Conservation (phyloP, 2,329 filamentous ascomycete genomes). For the Hypoxylon sp. region DNA sequence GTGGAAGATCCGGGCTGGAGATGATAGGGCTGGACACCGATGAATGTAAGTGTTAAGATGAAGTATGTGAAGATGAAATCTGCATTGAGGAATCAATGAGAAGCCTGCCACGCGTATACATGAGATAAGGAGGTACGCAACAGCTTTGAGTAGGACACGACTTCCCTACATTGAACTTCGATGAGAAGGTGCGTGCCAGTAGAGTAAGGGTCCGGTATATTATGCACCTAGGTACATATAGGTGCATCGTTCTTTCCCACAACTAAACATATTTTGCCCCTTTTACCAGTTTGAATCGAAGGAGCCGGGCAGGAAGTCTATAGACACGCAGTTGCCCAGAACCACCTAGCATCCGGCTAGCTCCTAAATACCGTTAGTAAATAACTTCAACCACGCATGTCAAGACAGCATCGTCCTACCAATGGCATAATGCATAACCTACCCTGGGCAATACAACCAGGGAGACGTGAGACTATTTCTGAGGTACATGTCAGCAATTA, state of each 20-base stretch:
- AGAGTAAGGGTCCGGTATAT: no score
- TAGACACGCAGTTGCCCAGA: not conserved
- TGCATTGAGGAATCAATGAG: not conserved
- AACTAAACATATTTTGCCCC: not conserved
- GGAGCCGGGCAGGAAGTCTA: not conserved
- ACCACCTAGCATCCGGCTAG: no score
- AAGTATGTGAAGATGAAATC: conserved; percentile 38
- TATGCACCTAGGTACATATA: no score
- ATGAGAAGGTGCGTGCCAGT: not conserved
- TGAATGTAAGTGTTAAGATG: conserved; percentile 46
- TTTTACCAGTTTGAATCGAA: not conserved
- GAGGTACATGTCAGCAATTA: no score
- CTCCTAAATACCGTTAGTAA: not conserved
- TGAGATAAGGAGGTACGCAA: conserved; percentile 6
- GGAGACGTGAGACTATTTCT: no score
- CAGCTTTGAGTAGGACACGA: not conserved
- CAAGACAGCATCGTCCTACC: not conserved
- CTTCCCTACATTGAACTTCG: conserved; percentile 2
- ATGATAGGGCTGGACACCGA: conserved; percentile 50
- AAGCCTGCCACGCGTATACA: not conserved
- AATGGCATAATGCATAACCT: not conserved
- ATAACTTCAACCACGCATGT: not conserved
- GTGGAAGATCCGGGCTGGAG: conserved; percentile 44
- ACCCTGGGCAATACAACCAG: no score
- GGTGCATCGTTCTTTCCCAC: not conserved